Conservation (phyloP, 108 stramenopile species). For the Poteriospumella lacustris region DNA sequence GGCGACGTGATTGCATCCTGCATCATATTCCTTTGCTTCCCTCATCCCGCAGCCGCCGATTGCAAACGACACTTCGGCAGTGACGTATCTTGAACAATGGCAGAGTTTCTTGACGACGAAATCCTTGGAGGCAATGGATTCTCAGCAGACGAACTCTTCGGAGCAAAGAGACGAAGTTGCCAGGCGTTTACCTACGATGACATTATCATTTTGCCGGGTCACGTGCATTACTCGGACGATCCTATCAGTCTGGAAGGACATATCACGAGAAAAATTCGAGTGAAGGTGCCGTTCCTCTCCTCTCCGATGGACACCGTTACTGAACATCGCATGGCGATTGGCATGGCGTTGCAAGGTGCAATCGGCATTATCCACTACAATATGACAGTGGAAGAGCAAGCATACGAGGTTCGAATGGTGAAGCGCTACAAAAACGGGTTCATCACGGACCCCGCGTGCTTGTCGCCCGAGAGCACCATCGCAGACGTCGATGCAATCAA, state of each 20-base stretch:
- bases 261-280: slow-evolving; percentile 65
- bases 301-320: slow-evolving; percentile 99
- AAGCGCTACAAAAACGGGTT: slow-evolving; percentile 99
- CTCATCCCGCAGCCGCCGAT: too few species aligned
- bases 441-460: slow-evolving; percentile 94
- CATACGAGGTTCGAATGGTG: slow-evolving; percentile 72
- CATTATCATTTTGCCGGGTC: slow-evolving; percentile 94
- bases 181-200: slow-evolving; percentile 95
- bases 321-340: slow-evolving; percentile 81
- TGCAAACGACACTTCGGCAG: too few species aligned
- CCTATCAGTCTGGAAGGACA: slow-evolving; percentile 85
- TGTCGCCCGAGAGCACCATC: slow-evolving; percentile 80
- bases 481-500: slow-evolving; percentile 78
- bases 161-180: slow-evolving; percentile 23
- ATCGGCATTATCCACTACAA: slow-evolving; percentile 99
- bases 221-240: slow-evolving; percentile 81
- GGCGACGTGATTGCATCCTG: too few species aligned
- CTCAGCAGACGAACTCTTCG: slow-evolving; percentile 46
- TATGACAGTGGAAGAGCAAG: slow-evolving; percentile 84
- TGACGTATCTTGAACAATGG: too few species aligned
- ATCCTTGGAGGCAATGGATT: slow-evolving; percentile 46
- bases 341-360: slow-evolving; percentile 97
- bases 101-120: too few species aligned
- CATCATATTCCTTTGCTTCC: too few species aligned
- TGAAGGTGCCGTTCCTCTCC: slow-evolving; percentile 73